A percentile compares a stretch with the other conserved stretches of the same genome.
Conservation (phyloP, 441 rosid species). For the Manihot esculenta region DNA sequence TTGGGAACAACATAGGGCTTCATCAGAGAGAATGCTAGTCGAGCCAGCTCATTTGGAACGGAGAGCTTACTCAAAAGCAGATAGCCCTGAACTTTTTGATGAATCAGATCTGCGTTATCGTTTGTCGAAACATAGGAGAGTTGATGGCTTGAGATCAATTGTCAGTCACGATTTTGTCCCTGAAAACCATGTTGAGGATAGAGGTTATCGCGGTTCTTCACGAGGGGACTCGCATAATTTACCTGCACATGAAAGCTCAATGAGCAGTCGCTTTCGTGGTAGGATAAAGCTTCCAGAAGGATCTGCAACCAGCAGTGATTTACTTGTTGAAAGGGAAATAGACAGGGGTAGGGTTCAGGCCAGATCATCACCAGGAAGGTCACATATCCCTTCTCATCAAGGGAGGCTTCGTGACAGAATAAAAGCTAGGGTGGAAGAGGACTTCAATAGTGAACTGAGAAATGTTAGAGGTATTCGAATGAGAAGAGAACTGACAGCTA, state of each 20-base stretch:
- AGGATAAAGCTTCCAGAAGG: slow-evolving; percentile 80
- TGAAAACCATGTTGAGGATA: slow-evolving; percentile 42
- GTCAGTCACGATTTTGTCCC: slow-evolving; percentile 53
- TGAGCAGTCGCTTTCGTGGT: slow-evolving; percentile 67
- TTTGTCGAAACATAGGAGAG: slow-evolving; percentile 67
- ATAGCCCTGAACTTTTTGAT: slow-evolving; percentile 45
- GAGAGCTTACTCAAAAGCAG: slow-evolving; percentile 45
- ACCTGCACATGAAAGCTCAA: slow-evolving; percentile 42
- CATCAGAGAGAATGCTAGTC: slow-evolving; percentile 48
- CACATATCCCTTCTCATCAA: slow-evolving; percentile 34
- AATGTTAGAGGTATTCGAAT: slow-evolving; percentile 33
- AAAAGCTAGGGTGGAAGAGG: slow-evolving; percentile 47
- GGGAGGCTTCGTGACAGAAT: slow-evolving; percentile 62
- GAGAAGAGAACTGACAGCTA: slow-evolving; percentile 52
- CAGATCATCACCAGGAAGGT: slow-evolving; percentile 44
- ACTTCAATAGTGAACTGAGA: slow-evolving; percentile 40
- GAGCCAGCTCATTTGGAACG: slow-evolving; percentile 49
- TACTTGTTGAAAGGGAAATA: slow-evolving; percentile 46
- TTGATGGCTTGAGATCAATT: slow-evolving; percentile 65
- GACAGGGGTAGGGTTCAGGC: slow-evolving; percentile 54
- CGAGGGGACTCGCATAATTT: slow-evolving; percentile 42
- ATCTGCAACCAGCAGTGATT: slow-evolving; percentile 39
- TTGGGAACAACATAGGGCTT: slow-evolving; percentile 57
- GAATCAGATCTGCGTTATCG: slow-evolving; percentile 71
- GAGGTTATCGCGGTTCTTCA: slow-evolving; percentile 43